Evolutionary conservation across 2,329 filamentous ascomycete species (phyloP), one percentile per base, ranked within the genome.

Genomic region (Aspergillus spinulosporus): DNA sequence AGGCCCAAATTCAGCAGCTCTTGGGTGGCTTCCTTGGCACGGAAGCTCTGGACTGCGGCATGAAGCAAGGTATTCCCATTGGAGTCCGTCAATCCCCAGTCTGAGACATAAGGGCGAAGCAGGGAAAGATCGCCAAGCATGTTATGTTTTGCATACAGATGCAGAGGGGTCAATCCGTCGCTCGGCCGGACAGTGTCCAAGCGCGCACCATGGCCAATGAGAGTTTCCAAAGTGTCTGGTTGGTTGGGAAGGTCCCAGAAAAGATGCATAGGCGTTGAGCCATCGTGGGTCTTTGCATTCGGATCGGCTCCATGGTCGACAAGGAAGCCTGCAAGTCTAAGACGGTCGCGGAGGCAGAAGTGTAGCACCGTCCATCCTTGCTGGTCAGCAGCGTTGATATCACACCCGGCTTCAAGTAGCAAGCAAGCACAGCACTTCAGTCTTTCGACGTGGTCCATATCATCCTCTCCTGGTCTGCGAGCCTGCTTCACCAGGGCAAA

Each of bases 1-100:
- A 58, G 15, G 1, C 56, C 56, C 3, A 34, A 11, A n/a, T 47
- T 39, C 5, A 58, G 28, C n/a, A 58, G 14, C 28, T 54, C 56
- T 7, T n/a, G n/a, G 12, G 54, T 21, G 3, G 44, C 47, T 21
- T 37, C n/a, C 28, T 28, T 42, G 4, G 26, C 8, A 3, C 29
- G 29, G 12, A 54, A 47, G 7, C 14, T 6, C 11, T 32, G 14
- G 7, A 14, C 51, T 5, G 58, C 54, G 7, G 57, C 26, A 34
- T 65, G 63, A 14, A 65, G 52, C 12, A 61, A 42, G 3, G 62
- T 65, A 31, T 64, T 56, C 11, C 60, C 62, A 5, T 62, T 53
- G 3, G 48, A 57, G 15, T 59, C 56, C 3, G 29, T 52, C 5
- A 53, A 42, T 9, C 31, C 37, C 60, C 59, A 62, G 48, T 59